Conservation (phyloP, 2,329 filamentous ascomycete genomes). For the Aspergillus glaucus region DNA sequence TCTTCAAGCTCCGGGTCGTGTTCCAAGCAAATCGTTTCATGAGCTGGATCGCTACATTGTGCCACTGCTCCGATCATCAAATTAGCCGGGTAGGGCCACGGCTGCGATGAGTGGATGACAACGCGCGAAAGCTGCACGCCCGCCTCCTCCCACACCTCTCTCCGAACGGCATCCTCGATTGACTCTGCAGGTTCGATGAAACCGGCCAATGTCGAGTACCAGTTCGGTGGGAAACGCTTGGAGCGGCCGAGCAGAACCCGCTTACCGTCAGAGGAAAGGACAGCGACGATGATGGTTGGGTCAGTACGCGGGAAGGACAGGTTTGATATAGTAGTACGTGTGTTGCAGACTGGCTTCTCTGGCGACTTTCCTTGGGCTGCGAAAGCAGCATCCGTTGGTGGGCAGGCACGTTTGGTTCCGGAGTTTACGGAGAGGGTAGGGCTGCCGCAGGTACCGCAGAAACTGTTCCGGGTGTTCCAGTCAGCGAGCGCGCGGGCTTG, state of each 20-base stretch:
- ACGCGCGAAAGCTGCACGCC: constrained; percentile 71
- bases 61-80: constrained; percentile 84
- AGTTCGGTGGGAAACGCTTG: constrained; percentile 73
- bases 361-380: constrained; percentile 21
- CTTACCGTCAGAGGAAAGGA: constrained; percentile 72
- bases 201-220: constrained; percentile 83
- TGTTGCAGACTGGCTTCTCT: constrained; percentile 64
- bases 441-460: constrained; percentile 83
- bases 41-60: constrained; percentile 67
- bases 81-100: constrained; percentile 80
- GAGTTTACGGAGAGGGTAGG: constrained; percentile 57
- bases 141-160: constrained; percentile 82
- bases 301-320: constrained; percentile 88
- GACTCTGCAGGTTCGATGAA: constrained; percentile 83
- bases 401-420: constrained; percentile 40
- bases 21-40: constrained; percentile 73
- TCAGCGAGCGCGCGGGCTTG: constrained; percentile 83
- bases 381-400: constrained; percentile 37
- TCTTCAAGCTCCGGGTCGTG: constrained; percentile 89
- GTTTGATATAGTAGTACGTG: constrained; percentile 81
- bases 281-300: constrained; percentile 90
- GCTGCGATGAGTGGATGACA: constrained; percentile 75
- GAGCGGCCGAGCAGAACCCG: constrained; percentile 77
- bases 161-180: constrained; percentile 73
- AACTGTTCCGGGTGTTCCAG: constrained; percentile 91